A percentile compares a stretch with the other conserved stretches of the same genome.
These are phyloP conservation scores for Mortierella hygrophila DNA, from an alignment of 192 early-diverging fungal species.

Conservation along the genomic window DNA sequence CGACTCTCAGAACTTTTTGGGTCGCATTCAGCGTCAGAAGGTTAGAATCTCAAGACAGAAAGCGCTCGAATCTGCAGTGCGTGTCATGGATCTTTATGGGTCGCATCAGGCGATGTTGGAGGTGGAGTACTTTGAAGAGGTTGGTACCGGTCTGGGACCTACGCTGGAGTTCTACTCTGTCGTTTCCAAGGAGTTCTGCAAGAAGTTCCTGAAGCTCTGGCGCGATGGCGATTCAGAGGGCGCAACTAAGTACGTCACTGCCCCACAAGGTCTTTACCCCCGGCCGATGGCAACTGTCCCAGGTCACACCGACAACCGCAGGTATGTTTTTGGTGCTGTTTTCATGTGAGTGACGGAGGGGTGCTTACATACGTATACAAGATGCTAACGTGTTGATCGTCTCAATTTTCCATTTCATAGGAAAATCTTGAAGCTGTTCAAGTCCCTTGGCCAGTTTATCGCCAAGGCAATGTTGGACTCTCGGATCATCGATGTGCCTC, in stretches of 20 bases:
- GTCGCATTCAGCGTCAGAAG: constrained; percentile 87
- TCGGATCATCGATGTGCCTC: constrained; percentile 87
- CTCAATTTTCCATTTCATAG: constrained; percentile 32
- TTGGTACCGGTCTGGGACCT: constrained; percentile 83
- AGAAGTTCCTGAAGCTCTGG: constrained; percentile 75
- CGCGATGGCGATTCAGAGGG: constrained; percentile 63
- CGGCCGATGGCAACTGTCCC: constrained; percentile 38
- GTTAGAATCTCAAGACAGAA: constrained; percentile 84
- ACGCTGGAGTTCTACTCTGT: constrained; percentile 86
- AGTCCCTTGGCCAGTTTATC: constrained; percentile 85
- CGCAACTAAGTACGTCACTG: constrained; percentile 55
- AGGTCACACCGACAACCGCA: constrained; percentile 57
- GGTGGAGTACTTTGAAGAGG: constrained; percentile 95
- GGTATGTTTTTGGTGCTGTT: constrained; percentile 40
- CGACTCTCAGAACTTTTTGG: constrained; percentile 68
- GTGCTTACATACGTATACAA: not conserved
- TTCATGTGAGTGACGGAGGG: not conserved
- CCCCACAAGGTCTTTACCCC: constrained; percentile 69
- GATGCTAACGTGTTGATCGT: not conserved
- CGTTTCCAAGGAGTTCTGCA: constrained; percentile 81
- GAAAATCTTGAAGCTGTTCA: constrained; percentile 74
- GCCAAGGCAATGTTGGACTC: constrained; percentile 91
- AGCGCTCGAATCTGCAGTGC: constrained; percentile 87
- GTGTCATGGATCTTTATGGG: constrained; percentile 89
- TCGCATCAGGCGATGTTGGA: constrained; percentile 79